Base-by-base conservation (phyloP, 2,329 filamentous ascomycete genomes). In the Monilinia laxa region DNA sequence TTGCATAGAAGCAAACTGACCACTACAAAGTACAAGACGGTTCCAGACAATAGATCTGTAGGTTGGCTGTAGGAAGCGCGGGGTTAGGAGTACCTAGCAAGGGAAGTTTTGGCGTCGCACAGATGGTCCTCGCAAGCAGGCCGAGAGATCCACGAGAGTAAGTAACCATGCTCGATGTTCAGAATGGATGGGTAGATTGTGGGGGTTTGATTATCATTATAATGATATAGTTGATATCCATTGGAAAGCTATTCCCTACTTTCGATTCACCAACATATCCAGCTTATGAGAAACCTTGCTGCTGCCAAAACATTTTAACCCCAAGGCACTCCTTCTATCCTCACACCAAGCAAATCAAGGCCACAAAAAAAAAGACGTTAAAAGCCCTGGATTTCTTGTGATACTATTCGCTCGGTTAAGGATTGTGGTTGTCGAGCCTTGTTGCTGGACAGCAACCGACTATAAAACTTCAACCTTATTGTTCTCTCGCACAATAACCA, bases 401-500 rank as follows among this genome's bases (percentile, higher is more conserved):
- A 23, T 38, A 7, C 45, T 12, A 60, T 60, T 60, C 31, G 58
- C 14, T 60, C 58, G 58, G n/a, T 51, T 51, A 60, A 16, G 23
- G 49, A 4, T 20, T 58, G 23, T 58, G 40, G 16, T 58, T 10
- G 20, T 51, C 31, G 28, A 49, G 58, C 45, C 58, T 60, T 25
- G 58, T 60, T 60, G 58, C 58, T 51, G n/a, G 16, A 20, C 23
- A 60, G 58, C 45, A 60, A 60, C 45, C 47, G 45, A 9, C 31
- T 51, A 60, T 25, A 51, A 38, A 38, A 51, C 11, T 38, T 38
- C 7, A 16, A 60, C 4, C 14, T 60, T 38, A 60, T 51, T 60
- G 45, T 60, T 51, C 58, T 60, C n/a, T 38, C 58, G 9, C 58
- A 60, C 58, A 60, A 60, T 60, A 51, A 60, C 58, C 58, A 60